Conservation (phyloP, 495 filamentous ascomycete species). For the Penicillium maclennaniae region DNA sequence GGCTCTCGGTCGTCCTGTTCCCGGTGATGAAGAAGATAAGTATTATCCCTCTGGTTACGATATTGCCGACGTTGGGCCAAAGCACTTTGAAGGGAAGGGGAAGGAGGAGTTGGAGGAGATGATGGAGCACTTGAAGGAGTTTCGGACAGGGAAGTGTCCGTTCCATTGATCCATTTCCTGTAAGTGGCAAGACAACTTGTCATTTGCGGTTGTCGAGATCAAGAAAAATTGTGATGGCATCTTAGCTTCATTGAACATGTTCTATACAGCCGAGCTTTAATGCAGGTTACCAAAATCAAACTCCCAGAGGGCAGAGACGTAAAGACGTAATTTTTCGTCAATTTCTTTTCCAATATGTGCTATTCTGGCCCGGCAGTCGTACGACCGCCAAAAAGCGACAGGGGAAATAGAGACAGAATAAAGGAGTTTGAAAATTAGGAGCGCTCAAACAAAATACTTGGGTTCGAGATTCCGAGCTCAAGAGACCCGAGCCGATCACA, state of each 20-base stretch:
- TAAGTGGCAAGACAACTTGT: too few species aligned
- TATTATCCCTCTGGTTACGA: conserved; percentile 58
- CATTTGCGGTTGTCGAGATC: too few species aligned
- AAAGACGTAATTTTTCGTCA: conserved; percentile 14
- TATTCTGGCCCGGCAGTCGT: conserved; percentile 30
- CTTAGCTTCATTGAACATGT: not conserved
- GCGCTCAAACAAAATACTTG: conserved; percentile 44
- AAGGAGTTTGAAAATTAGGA: conserved; percentile 33
- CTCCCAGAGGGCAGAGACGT: not conserved
- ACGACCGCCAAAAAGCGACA: conserved; percentile 24
- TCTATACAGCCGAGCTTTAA: not conserved
- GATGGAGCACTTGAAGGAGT: conserved; percentile 38
- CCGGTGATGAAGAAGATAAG: conserved; percentile 54
- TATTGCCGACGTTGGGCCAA: conserved; percentile 56
- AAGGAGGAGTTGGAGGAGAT: conserved; percentile 31
- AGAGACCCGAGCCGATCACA: conserved; percentile 22
- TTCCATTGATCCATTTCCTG: conserved; percentile 32
- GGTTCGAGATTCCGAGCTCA: conserved; percentile 12
- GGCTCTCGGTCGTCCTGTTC: conserved; percentile 52
- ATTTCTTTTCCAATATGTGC: conserved; percentile 44
- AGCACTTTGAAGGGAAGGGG: conserved; percentile 54
- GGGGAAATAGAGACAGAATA: conserved; percentile 43
- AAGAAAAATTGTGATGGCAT: too few species aligned
- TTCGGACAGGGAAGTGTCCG: conserved; percentile 51
- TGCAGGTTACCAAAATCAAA: not conserved